These are phyloP conservation scores for Osmozyma mogii DNA, from an alignment of 805 yeast species.

Conservation along the genomic window DNA sequence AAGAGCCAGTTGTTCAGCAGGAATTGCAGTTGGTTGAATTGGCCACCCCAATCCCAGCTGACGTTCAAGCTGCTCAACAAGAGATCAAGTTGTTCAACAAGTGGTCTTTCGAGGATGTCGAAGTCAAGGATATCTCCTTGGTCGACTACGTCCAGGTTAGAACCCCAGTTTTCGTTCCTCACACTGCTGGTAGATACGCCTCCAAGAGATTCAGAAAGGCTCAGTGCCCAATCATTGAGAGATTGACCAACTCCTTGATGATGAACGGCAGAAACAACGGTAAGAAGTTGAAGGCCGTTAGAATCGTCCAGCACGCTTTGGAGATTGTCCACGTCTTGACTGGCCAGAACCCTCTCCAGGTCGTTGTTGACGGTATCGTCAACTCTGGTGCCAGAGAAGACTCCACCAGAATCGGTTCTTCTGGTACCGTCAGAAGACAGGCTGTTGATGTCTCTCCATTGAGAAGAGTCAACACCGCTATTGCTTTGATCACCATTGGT, in stretches of 20 bases:
- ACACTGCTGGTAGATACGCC: constrained; percentile 99
- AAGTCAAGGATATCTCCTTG: constrained; percentile 95
- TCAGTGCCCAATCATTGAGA: constrained; percentile 98
- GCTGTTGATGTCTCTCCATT: constrained; percentile 99
- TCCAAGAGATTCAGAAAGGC: constrained; percentile 99
- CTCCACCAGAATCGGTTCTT: constrained; percentile 99
- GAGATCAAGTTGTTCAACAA: constrained; percentile 98
- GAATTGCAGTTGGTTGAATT: constrained; percentile 73
- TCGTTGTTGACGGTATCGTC: constrained; percentile 96
- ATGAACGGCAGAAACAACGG: constrained; percentile 99
- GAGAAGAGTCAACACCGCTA: constrained; percentile 99
- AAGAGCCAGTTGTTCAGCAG: constrained; percentile 77
- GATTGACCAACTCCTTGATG: constrained; percentile 99
- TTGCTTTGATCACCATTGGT: constrained; percentile 96
- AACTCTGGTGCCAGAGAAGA: constrained; percentile 99
- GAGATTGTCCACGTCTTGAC: constrained; percentile 96
- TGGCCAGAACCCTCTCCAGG: constrained; percentile 99
- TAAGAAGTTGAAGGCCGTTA: constrained; percentile 99
- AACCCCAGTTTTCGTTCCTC: constrained; percentile 95
- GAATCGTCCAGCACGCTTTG: constrained; percentile 98
- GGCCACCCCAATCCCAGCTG: constrained; percentile 96
- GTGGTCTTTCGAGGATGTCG: constrained; percentile 98
- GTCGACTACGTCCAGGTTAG: constrained; percentile 98
- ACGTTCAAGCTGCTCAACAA: constrained; percentile 89
- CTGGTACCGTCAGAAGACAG: constrained; percentile 99